These are phyloP conservation scores for Neurospora hispaniola DNA, from an alignment of 495 filamentous ascomycete species.

Conservation along the genomic window DNA sequence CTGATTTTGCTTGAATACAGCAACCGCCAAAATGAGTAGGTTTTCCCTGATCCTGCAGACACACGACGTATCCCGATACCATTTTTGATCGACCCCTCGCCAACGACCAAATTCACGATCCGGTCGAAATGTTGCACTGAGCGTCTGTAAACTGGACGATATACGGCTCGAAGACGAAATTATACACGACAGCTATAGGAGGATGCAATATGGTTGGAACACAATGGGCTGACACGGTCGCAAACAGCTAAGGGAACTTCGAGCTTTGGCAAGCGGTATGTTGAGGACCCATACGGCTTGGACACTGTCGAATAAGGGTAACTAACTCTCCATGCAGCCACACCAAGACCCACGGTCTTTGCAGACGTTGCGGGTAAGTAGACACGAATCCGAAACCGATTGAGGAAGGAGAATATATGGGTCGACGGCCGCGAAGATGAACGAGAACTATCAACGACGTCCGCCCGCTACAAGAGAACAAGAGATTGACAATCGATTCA, in stretches of 20 bases:
- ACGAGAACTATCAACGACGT: not conserved
- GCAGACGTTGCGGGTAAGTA: conserved; percentile 95
- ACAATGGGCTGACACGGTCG: conserved; percentile 20
- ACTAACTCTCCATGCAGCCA: conserved; percentile 41
- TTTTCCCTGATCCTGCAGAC: conserved; percentile 10
- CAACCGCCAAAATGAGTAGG: conserved; percentile 35
- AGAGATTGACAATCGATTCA: conserved; percentile 17
- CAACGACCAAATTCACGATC: not conserved
- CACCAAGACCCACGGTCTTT: conserved; percentile 99
- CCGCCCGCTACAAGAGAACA: not conserved
- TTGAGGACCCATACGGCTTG: not conserved
- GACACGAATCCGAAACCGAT: conserved; percentile 5
- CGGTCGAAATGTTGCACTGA: not conserved
- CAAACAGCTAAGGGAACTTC: conserved; percentile 76
- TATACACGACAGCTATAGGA: not conserved
- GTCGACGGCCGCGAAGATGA: not conserved
- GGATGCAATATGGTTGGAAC: not conserved
- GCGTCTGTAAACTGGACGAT: not conserved
- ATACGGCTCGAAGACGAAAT: not conserved
- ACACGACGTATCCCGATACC: not conserved
- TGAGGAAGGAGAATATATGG: conserved; percentile 2
- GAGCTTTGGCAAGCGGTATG: conserved; percentile 81
- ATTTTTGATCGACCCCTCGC: not conserved
- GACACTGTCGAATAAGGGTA: not conserved
- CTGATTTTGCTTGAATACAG: conserved; percentile 15